These are phyloP conservation scores for Melastoma malabathricum DNA, from an alignment of 345 rosid genomes.

Conservation along the genomic window DNA sequence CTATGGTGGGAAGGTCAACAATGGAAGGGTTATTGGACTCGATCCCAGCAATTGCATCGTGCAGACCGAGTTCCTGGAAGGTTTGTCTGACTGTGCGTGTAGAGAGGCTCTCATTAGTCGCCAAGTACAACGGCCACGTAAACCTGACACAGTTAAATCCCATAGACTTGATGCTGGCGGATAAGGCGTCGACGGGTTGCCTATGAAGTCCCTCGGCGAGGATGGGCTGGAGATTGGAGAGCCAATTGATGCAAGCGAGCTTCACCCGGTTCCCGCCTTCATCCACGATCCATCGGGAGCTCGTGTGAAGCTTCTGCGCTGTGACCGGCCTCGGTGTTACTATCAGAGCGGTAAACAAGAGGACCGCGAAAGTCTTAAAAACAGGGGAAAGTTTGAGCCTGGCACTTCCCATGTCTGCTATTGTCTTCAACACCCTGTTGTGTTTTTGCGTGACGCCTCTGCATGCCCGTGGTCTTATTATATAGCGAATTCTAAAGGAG, in stretches of 20 bases:
- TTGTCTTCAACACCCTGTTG: too few relatives aligned
- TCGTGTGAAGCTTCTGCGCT: conserved; percentile 1
- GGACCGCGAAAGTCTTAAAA: too few relatives aligned
- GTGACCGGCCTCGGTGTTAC: not conserved
- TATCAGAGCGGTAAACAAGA: too few relatives aligned
- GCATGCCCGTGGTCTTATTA: too few relatives aligned
- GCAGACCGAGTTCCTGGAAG: conserved; percentile 13
- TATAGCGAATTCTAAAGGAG: too few relatives aligned
- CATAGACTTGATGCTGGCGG: conserved; percentile 11
- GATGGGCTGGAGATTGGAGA: conserved; percentile 15
- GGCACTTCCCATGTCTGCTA: too few relatives aligned
- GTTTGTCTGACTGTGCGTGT: conserved; percentile 16
- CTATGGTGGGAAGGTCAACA: conserved; percentile 19
- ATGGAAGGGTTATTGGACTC: conserved; percentile 23
- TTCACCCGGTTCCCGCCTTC: conserved; percentile 6
- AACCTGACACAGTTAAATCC: conserved; percentile 34
- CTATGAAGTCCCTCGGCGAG: conserved; percentile 36
- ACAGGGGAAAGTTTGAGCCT: too few relatives aligned
- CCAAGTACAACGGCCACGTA: conserved; percentile 28
- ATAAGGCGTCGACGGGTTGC: conserved; percentile 18
- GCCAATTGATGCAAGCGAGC: conserved; percentile 15
- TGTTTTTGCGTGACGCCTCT: too few relatives aligned
- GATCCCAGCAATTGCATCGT: conserved; percentile 17
- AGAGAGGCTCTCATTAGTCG: conserved; percentile 14
- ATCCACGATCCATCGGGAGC: conserved; percentile 11